Conservation (phyloP, 768 basidiomycete genomes). For the Lactifluus volemus region DNA sequence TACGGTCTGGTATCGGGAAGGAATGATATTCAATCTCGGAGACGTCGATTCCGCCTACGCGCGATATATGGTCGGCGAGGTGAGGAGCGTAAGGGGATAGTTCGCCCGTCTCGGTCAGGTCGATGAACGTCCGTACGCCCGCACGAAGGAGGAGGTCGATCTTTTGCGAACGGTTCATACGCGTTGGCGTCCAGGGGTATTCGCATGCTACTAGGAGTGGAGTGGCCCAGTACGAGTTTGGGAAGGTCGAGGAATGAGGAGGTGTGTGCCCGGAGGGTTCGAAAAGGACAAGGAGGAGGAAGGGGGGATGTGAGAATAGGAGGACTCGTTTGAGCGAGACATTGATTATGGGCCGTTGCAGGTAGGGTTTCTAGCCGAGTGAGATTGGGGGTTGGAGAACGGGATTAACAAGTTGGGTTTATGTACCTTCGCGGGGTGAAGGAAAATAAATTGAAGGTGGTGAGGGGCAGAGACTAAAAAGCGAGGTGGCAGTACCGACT, state of each 20-base stretch:
- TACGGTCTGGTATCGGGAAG: constrained; percentile 71
- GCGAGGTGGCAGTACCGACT: too few relatives aligned
- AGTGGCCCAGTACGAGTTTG: constrained; percentile 84
- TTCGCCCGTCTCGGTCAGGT: constrained; percentile 77
- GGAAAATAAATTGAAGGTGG: background rate
- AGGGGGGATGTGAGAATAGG: background rate
- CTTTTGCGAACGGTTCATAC: constrained; percentile 38
- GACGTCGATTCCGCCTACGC: constrained; percentile 44
- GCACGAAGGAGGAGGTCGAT: constrained; percentile 63
- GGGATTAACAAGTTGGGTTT: background rate
- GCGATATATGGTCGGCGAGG: constrained; percentile 43
- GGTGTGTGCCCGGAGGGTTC: background rate
- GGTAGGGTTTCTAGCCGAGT: background rate
- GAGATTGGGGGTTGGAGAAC: background rate
- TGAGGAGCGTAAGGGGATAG: constrained; percentile 54
- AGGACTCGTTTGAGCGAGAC: background rate
- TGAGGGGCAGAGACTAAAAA: background rate
- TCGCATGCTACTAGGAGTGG: constrained; percentile 68
- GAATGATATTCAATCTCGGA: constrained; percentile 61
- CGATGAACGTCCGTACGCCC: constrained; percentile 74
- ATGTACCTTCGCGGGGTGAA: background rate
- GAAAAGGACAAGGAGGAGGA: constrained; percentile 7
- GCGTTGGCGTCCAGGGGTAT: constrained; percentile 64
- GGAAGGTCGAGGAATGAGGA: constrained; percentile 46
- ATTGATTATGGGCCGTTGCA: background rate